Conservation (phyloP, 2,329 filamentous ascomycete species). For the Phialophora tarda region DNA sequence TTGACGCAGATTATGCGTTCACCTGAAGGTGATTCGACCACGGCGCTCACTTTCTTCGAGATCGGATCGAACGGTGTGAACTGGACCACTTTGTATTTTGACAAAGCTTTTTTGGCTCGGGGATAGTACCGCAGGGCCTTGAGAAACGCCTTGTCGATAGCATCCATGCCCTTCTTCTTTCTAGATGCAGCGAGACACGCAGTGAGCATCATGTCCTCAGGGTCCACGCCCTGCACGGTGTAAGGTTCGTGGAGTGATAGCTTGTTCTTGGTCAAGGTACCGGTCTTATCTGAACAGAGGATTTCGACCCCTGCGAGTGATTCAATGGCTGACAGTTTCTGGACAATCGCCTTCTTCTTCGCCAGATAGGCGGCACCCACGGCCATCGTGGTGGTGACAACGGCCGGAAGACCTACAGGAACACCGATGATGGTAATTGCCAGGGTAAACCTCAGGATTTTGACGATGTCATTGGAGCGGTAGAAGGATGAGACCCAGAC, state of each 20-base stretch:
- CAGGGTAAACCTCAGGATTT: constrained; percentile 81
- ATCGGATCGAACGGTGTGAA: constrained; percentile 92
- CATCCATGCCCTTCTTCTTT: constrained; percentile 95
- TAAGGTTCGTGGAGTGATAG: constrained; percentile 84
- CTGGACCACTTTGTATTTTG: constrained; percentile 82
- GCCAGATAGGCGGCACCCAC: constrained; percentile 90
- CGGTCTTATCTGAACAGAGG: constrained; percentile 92
- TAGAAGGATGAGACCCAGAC: constrained; percentile 91
- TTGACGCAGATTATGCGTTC: constrained; percentile 89
- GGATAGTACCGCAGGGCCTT: constrained; percentile 84
- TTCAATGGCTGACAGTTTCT: constrained; percentile 90
- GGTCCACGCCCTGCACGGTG: constrained; percentile 79
- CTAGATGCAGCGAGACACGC: constrained; percentile 86
- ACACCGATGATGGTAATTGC: constrained; percentile 92
- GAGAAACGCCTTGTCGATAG: constrained; percentile 90
- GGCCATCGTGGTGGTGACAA: constrained; percentile 94
- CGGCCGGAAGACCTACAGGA: constrained; percentile 87
- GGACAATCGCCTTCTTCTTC: constrained; percentile 91
- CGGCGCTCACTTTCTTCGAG: constrained; percentile 86
- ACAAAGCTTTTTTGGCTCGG: constrained; percentile 76
- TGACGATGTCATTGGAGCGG: constrained; percentile 78
- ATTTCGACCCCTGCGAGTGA: constrained; percentile 91
- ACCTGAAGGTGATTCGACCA: constrained; percentile 82
- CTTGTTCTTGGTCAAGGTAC: constrained; percentile 93
- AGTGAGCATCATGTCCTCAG: constrained; percentile 89